Conservation (phyloP, 768 basidiomycete genomes). For the Boletellus emodensis region DNA sequence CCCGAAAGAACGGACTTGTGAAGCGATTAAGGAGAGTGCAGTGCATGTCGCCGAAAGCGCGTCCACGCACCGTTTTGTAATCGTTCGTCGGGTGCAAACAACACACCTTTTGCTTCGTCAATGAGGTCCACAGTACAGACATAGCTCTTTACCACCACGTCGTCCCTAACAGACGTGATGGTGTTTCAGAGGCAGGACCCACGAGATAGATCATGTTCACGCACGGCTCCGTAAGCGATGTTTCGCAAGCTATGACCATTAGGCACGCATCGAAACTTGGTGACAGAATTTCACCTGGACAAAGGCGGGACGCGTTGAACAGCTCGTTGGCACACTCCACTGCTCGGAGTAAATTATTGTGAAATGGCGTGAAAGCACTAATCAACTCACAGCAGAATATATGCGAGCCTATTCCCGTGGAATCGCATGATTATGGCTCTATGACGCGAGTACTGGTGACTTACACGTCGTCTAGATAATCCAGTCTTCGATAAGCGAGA, state of each 20-base stretch:
- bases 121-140: not conserved
- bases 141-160: slow-evolving; percentile 50
- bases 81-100: slow-evolving; percentile 84
- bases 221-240: slow-evolving; percentile 74
- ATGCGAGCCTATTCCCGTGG: slow-evolving; percentile 59
- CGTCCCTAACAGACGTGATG: slow-evolving; percentile 32
- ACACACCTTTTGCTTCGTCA: slow-evolving; percentile 51
- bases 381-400: slow-evolving; percentile 68
- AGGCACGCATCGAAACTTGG: not conserved
- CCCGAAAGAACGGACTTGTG: slow-evolving; percentile 80
- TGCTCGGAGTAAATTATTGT: slow-evolving; percentile 24
- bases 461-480: slow-evolving; percentile 51
- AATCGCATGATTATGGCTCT: not conserved
- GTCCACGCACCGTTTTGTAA: slow-evolving; percentile 77
- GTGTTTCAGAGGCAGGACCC: not conserved
- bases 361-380: not conserved
- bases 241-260: slow-evolving; percentile 66
- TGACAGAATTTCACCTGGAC: slow-evolving; percentile 53
- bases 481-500: slow-evolving; percentile 7
- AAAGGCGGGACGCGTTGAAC: slow-evolving; percentile 72
- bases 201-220: slow-evolving; percentile 10
- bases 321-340: slow-evolving; percentile 84
- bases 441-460: slow-evolving; percentile 12
- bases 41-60: not conserved
- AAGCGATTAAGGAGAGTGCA: not conserved